Conservation (phyloP, 208 protist species). For the Leishmania guyanensis region DNA sequence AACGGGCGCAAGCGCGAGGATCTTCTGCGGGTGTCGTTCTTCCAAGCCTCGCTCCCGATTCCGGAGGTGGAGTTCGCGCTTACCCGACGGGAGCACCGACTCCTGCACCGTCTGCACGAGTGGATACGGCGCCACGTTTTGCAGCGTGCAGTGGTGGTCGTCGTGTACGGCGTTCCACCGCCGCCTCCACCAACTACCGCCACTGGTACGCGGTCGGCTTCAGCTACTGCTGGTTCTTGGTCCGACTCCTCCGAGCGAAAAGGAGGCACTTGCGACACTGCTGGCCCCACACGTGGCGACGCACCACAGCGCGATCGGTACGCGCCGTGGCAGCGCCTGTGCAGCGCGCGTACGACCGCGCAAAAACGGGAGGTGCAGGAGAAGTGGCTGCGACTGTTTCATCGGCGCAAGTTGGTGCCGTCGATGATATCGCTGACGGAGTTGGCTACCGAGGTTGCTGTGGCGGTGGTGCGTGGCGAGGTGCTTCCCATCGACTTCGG, state of each 20-base stretch:
- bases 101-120: constrained; percentile 43
- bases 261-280: background rate
- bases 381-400: constrained; percentile 69
- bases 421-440: constrained; percentile 42
- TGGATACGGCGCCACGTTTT: constrained; percentile 56
- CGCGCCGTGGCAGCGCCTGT: constrained; percentile 17
- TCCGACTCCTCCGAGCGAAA: background rate
- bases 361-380: constrained; percentile 47
- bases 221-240: background rate
- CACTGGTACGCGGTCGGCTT: background rate
- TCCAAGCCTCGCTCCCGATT: constrained; percentile 66
- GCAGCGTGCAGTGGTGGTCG: constrained; percentile 48
- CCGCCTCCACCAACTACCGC: background rate
- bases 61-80: constrained; percentile 78
- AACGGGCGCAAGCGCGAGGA: constrained; percentile 45
- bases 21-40: constrained; percentile 55
- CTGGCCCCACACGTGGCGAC: background rate
- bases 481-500: background rate
- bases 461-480: constrained; percentile 29
- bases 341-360: constrained; percentile 9
- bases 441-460: constrained; percentile 38
- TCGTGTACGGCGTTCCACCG: constrained; percentile 50
- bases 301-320: background rate
- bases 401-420: constrained; percentile 64
- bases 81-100: constrained; percentile 45